Conservation (phyloP, 1,284 basidiomycete genomes). For the Boletus smithii region DNA sequence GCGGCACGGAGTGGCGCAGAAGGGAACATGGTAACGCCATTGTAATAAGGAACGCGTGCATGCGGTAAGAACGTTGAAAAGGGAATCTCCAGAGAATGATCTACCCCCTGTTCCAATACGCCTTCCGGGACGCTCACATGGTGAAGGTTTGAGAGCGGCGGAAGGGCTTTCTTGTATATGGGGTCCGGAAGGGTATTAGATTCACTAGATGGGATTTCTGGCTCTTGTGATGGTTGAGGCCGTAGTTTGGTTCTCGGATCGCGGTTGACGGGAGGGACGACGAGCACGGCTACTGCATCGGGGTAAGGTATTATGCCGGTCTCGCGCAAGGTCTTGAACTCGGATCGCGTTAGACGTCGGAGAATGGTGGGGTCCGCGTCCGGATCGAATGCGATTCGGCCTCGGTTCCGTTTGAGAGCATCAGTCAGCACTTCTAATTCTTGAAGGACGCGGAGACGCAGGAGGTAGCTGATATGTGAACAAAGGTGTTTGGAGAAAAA, state of each 20-base stretch:
- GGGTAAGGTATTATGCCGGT: slow-evolving; percentile 48
- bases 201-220: slow-evolving; percentile 24
- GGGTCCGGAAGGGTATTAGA: background rate
- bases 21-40: slow-evolving; percentile 62
- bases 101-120: background rate
- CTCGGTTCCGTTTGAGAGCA: slow-evolving; percentile 10
- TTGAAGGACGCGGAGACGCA: slow-evolving; percentile 69
- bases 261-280: slow-evolving; percentile 67
- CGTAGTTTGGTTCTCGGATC: slow-evolving; percentile 46
- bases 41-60: slow-evolving; percentile 60
- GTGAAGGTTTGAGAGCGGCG: slow-evolving; percentile 39
- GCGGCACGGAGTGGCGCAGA: slow-evolving; percentile 53
- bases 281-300: slow-evolving; percentile 58
- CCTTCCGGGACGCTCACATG: slow-evolving; percentile 2
- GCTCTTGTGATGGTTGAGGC: slow-evolving; percentile 40
- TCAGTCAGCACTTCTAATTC: slow-evolving; percentile 59
- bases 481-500: slow-evolving; percentile 41
- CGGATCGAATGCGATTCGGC: slow-evolving; percentile 10
- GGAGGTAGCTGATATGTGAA: slow-evolving; percentile 56
- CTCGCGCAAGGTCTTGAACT: slow-evolving; percentile 50
- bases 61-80: slow-evolving; percentile 37
- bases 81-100: slow-evolving; percentile 7
- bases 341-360: slow-evolving; percentile 58
- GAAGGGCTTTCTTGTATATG: slow-evolving; percentile 31
- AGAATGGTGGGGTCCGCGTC: slow-evolving; percentile 38